Evolutionary conservation across 441 rosid species (phyloP).

Genomic region (Sinapis alba): DNA sequence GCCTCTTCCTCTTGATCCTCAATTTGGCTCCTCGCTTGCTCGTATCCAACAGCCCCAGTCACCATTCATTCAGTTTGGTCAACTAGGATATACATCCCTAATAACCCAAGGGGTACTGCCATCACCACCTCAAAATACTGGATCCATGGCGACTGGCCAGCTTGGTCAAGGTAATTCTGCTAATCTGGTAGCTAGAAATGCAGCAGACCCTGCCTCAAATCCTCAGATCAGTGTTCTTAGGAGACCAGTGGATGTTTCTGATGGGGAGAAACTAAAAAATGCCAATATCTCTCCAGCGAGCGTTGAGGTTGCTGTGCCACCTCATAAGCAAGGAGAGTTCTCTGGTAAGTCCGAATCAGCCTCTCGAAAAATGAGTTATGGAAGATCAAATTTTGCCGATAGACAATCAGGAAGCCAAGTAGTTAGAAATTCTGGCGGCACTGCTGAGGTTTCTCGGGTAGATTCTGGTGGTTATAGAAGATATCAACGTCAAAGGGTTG

Average conservation of each 20-base stretch:
- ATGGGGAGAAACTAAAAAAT: constrained; percentile 44
- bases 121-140: constrained; percentile 64
- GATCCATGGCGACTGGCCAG: constrained; percentile 48
- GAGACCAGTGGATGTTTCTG: constrained; percentile 55
- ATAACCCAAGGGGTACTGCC: constrained; percentile 79
- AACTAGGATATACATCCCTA: constrained; percentile 78
- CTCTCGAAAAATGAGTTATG: constrained; percentile 41
- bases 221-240: constrained; percentile 51
- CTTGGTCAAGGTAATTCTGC: constrained; percentile 44
- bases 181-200: constrained; percentile 40
- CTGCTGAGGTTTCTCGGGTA: constrained; percentile 53
- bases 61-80: constrained; percentile 93
- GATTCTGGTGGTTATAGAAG: constrained; percentile 70
- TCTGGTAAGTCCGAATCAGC: constrained; percentile 45
- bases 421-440: constrained; percentile 55
- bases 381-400: constrained; percentile 43
- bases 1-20: constrained; percentile 97
- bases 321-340: constrained; percentile 49
- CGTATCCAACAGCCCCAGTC: constrained; percentile 74
- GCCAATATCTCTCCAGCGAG: constrained; percentile 46
- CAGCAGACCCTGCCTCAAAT: constrained; percentile 47
- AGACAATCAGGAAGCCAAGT: constrained; percentile 52
- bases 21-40: constrained; percentile 60
- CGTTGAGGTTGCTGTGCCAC: constrained; percentile 40
- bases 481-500: constrained; percentile 61